phyloP scores from a whole-genome alignment of 2,329 filamentous ascomycete genomes.

The Emmonsia crescens region DNA sequence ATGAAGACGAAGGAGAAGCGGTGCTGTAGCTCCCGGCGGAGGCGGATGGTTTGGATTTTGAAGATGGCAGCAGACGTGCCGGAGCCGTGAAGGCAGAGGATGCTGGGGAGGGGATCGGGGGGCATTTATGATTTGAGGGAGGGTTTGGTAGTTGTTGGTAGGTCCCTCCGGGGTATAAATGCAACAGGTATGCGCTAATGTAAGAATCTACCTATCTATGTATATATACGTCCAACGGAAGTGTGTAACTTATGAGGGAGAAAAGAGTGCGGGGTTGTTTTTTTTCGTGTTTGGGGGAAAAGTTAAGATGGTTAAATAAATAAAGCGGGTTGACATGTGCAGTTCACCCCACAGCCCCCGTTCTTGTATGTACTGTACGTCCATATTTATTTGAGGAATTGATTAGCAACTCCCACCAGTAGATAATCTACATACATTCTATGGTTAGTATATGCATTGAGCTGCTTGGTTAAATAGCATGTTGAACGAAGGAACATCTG shows the following conservation, averaged over 20 bases:
- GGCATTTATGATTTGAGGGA: too few species aligned
- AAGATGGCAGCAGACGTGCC: conserved; percentile 62
- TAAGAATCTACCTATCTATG: neutral
- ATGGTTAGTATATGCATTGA: too few species aligned
- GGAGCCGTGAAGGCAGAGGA: conserved; percentile 70
- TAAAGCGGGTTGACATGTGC: too few species aligned
- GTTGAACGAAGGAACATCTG: too few species aligned
- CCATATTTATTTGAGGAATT: too few species aligned
- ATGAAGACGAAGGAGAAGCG: conserved; percentile 62
- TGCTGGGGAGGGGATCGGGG: conserved; percentile 44
- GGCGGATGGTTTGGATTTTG: conserved; percentile 52
- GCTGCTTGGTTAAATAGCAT: too few species aligned
- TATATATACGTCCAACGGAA: too few species aligned
- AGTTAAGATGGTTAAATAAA: too few species aligned
- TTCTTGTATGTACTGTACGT: too few species aligned
- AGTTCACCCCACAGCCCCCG: too few species aligned
- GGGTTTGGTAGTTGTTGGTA: neutral
- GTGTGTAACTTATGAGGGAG: neutral
- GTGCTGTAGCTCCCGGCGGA: conserved; percentile 40
- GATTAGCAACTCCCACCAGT: too few species aligned
- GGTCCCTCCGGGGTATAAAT: neutral
- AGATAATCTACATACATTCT: too few species aligned
- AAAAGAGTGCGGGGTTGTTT: neutral
- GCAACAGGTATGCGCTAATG: neutral
- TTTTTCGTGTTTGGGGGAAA: neutral